Conservation (phyloP, 495 filamentous ascomycete genomes). For the Lasiosphaeria hispida region DNA sequence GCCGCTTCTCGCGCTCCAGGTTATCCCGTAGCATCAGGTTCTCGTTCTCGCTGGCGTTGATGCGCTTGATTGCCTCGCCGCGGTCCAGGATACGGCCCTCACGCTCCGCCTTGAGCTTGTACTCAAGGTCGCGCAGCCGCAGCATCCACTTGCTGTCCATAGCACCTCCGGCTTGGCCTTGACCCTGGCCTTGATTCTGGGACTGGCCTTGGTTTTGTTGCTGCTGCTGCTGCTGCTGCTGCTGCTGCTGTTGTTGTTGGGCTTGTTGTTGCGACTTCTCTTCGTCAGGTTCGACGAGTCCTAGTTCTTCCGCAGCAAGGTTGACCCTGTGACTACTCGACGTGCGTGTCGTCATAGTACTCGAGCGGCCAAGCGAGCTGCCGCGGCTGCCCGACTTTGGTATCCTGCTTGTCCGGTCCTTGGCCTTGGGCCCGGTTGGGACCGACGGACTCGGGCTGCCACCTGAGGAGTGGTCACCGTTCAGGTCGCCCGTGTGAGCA, state of each 20-base stretch:
- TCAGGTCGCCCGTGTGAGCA: constrained; percentile 18
- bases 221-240: constrained; percentile 9
- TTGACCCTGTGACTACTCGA: constrained; percentile 14
- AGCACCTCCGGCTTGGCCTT: constrained; percentile 7
- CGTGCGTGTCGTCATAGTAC: constrained; percentile 25
- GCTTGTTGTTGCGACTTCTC: background rate
- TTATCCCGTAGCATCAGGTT: constrained; percentile 69
- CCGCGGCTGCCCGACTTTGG: constrained; percentile 32
- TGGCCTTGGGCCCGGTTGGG: constrained; percentile 45
- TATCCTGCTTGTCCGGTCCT: constrained; percentile 35
- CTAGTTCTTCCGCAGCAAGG: constrained; percentile 13
- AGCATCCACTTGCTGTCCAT: constrained; percentile 76
- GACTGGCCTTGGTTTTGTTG: constrained; percentile 5
- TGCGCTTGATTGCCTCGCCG: constrained; percentile 73
- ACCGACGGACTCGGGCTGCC: constrained; percentile 50
- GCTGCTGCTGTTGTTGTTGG: constrained; percentile 1
- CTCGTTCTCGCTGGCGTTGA: constrained; percentile 79
- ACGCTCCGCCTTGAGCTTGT: constrained; percentile 81
- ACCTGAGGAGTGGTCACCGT: constrained; percentile 25
- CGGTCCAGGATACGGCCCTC: constrained; percentile 86
- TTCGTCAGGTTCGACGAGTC: constrained; percentile 1
- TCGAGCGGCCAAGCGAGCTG: constrained; percentile 22
- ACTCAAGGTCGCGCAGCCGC: constrained; percentile 80
- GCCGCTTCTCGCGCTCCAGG: constrained; percentile 55
- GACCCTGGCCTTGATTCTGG: background rate